Evolutionary conservation across 1,139 yeast species (phyloP), one percentile per base, ranked within the genome.

Genomic region (Nadsonia starkeyi-henricii): DNA sequence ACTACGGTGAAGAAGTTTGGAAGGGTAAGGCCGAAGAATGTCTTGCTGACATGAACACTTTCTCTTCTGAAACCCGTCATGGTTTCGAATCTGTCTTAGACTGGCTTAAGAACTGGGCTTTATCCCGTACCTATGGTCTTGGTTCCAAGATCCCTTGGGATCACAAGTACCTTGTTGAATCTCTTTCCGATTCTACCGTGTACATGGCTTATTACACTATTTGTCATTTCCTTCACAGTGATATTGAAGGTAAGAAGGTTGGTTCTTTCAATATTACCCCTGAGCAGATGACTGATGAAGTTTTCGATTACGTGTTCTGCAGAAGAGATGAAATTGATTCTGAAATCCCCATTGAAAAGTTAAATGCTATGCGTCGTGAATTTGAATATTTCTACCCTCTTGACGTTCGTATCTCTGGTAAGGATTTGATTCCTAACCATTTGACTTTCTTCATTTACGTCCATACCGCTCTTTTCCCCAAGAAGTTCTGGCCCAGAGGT

Each of bases 51-150:
- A 81, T 93, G 93, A 78, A 85, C 66, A 77, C 93, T 20, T 91
- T 77, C 71, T 74, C 82, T 48, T 73, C 81, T 50, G 98, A 91
- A 71, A 85, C 95, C 48, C 78, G 85, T 63, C 79, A 91, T 62
- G 96, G 94, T 7, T 89, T 91, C 61, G 96, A 89, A 68, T 91
- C 89, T 67, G 95, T 85, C 51, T 74, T 93, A 58, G 94, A 83
- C 57, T 93, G 99, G 99, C 78, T 93, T 63, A 85, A 84, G 71
- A 89, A 88, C 71, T 93, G 99, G 99, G 98, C 99, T 48, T 85
- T 93, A 54, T 85, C 95, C 52, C 85, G 98, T 74, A 82, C 94
- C 54, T 93, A 85, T 60, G 99, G 98, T 64, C 75, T 93, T 58
- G 99, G 99, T 65, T 81, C 97, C 52, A 81, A 74, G 65, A 78